Evolutionary conservation across 495 filamentous ascomycete species (phyloP), one percentile per base, ranked within the genome.

Genomic region (Emericellopsis terricola): DNA sequence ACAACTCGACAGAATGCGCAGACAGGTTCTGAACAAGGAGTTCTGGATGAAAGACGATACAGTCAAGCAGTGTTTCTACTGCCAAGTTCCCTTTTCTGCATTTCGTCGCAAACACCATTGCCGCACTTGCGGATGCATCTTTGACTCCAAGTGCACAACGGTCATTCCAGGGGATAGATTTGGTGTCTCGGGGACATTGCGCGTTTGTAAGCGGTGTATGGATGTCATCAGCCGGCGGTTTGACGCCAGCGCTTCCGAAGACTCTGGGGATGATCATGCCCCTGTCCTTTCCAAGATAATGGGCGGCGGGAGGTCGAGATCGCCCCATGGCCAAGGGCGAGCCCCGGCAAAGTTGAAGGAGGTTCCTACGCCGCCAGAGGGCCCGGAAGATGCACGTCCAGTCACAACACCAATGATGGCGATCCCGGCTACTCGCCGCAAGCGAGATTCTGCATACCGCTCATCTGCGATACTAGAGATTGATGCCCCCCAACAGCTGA

Each of bases 31-130:
- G 10, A 93, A 78, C 44, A 87, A 80, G 50, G 83, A 94, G 35
- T 96, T 91, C 48, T 99, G 91, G 91, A 99, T 99, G 91, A 79
- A 81, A 29, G 91, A 99, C 55, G 91, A 96, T 47, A 93, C 91
- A 48, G 87, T 85, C 29, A 96, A 87, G 54, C 87, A 94, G 43
- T 99, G 91, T 49, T 99, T 96, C 47, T 66, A 81, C 29, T 99
- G 91, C 46, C 78, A 76, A 28, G 76, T 82, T 41, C 66, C 81
- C 14, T 96, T 99, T 45, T 78, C 83, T 2, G 91, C 91, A 15
- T 96, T 93, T 48, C 70, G 91, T 36, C 71, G 91, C 37, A 96
- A 96, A 48, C 91, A 99, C 55, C 91, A 99, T 48, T 99, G 91
- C 49, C 73, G 91, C 46, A 80, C 73, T 32, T 76, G 91, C 50